Conservation (phyloP, 345 rosid species). For the Acer saccharum region DNA sequence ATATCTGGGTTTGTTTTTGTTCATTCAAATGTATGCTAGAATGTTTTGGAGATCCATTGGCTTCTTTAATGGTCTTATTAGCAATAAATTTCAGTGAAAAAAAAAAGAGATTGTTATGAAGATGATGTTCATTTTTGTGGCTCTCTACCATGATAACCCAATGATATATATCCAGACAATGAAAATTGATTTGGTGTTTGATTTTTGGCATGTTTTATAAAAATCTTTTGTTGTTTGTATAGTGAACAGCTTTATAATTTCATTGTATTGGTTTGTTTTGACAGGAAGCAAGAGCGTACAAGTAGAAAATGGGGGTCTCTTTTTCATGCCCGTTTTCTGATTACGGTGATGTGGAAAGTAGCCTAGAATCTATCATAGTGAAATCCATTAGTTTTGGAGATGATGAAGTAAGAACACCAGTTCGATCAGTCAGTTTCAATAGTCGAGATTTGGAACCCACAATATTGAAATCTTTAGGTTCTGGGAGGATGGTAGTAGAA, state of each 20-base stretch:
- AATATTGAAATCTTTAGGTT: slow-evolving; percentile 62
- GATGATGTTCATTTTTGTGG: not conserved
- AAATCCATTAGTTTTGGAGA: slow-evolving; percentile 82
- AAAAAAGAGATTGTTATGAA: not conserved
- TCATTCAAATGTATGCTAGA: not conserved
- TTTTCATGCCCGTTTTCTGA: slow-evolving; percentile 63
- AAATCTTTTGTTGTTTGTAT: no score
- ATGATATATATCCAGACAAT: not conserved
- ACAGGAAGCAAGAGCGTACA: slow-evolving; percentile 32
- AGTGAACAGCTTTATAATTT: not conserved
- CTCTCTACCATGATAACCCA: not conserved
- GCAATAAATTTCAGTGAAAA: not conserved
- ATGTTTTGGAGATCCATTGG: not conserved
- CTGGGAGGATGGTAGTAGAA: slow-evolving; percentile 79
- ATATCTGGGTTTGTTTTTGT: not conserved
- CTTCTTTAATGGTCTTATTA: not conserved
- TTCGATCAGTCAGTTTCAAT: slow-evolving; percentile 69
- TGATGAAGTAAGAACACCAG: slow-evolving; percentile 56
- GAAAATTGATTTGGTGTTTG: slow-evolving; percentile 5
- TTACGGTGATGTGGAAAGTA: slow-evolving; percentile 56
- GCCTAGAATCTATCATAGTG: slow-evolving; percentile 68
- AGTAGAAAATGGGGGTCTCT: slow-evolving; percentile 63
- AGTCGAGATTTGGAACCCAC: slow-evolving; percentile 52
- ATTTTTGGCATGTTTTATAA: not conserved
- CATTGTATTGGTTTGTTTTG: slow-evolving; percentile 5